A percentile compares a stretch with the other conserved stretches of the same genome.
These are phyloP conservation scores for Apiospora phragmitis DNA, from an alignment of 2,329 filamentous ascomycete genomes.

Conservation along the genomic window DNA sequence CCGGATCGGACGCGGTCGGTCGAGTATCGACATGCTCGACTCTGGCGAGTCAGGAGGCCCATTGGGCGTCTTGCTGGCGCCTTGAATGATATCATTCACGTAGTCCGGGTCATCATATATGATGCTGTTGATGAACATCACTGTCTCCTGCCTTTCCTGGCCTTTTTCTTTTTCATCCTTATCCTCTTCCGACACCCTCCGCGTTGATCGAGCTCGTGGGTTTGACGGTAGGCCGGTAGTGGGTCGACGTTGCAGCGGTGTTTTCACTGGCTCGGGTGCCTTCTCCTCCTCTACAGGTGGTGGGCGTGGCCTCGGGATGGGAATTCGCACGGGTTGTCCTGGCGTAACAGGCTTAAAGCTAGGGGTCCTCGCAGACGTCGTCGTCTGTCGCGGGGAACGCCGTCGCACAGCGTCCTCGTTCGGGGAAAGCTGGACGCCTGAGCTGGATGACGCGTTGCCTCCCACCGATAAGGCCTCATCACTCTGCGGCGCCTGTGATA, in stretches of 20 bases:
- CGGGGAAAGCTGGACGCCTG: constrained; percentile 49
- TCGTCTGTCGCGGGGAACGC: constrained; percentile 48
- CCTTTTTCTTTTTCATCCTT: constrained; percentile 30
- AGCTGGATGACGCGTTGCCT: constrained; percentile 43
- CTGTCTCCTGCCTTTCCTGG: constrained; percentile 41
- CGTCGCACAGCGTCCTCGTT: constrained; percentile 47
- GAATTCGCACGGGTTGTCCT: constrained; percentile 31
- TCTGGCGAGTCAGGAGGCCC: constrained; percentile 31
- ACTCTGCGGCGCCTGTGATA: background rate
- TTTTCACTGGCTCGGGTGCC: constrained; percentile 34
- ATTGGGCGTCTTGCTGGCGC: constrained; percentile 34
- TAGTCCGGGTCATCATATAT: constrained; percentile 52
- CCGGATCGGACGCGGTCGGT: constrained; percentile 58
- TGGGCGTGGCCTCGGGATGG: constrained; percentile 29
- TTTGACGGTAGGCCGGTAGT: constrained; percentile 50
- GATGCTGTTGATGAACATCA: constrained; percentile 58
- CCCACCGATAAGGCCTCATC: constrained; percentile 29
- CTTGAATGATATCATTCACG: constrained; percentile 51
- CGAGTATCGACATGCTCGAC: constrained; percentile 35
- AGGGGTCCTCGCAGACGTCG: constrained; percentile 18
- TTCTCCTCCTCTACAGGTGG: constrained; percentile 30
- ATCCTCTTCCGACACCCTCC: constrained; percentile 28
- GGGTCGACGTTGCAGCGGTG: constrained; percentile 44
- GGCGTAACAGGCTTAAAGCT: constrained; percentile 28
- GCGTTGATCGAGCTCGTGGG: constrained; percentile 41